A percentile compares a stretch with the other conserved stretches of the same genome.
These are phyloP conservation scores for Xylaria nigripes DNA, from an alignment of 495 filamentous ascomycete species.

Conservation along the genomic window DNA sequence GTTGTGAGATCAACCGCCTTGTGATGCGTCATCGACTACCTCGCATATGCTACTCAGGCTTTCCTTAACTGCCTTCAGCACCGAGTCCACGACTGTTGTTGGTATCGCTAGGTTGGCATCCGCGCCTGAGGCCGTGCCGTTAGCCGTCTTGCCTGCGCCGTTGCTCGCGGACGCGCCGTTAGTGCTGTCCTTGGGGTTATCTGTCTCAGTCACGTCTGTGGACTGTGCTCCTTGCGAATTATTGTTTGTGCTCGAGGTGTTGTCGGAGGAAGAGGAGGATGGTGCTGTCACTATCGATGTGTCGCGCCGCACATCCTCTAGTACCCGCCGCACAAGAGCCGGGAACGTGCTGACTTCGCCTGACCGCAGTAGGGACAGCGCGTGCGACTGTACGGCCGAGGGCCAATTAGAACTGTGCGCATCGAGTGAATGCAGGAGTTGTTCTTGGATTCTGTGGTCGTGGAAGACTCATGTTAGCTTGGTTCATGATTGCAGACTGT, in stretches of 20 bases:
- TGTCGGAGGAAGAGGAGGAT: constrained; percentile 2
- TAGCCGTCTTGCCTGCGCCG: constrained; percentile 15
- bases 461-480: background rate
- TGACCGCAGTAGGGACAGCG: constrained; percentile 43
- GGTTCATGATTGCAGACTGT: background rate
- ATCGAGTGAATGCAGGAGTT: constrained; percentile 45
- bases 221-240: constrained; percentile 1
- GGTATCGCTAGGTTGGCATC: constrained; percentile 39
- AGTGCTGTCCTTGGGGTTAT: constrained; percentile 9
- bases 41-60: constrained; percentile 43
- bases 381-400: constrained; percentile 42
- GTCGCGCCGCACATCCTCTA: constrained; percentile 47
- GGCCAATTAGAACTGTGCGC: constrained; percentile 47
- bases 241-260: constrained; percentile 4
- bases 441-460: constrained; percentile 44
- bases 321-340: constrained; percentile 41
- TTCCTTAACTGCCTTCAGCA: constrained; percentile 44
- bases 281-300: constrained; percentile 24
- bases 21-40: constrained; percentile 29
- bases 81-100: constrained; percentile 42
- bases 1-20: constrained; percentile 8
- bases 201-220: background rate
- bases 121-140: constrained; percentile 11
- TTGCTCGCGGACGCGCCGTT: constrained; percentile 10
- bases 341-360: constrained; percentile 47